Evolutionary conservation across 163 green algal species (phyloP).

Genomic region (Scenedesmus sp.): DNA sequence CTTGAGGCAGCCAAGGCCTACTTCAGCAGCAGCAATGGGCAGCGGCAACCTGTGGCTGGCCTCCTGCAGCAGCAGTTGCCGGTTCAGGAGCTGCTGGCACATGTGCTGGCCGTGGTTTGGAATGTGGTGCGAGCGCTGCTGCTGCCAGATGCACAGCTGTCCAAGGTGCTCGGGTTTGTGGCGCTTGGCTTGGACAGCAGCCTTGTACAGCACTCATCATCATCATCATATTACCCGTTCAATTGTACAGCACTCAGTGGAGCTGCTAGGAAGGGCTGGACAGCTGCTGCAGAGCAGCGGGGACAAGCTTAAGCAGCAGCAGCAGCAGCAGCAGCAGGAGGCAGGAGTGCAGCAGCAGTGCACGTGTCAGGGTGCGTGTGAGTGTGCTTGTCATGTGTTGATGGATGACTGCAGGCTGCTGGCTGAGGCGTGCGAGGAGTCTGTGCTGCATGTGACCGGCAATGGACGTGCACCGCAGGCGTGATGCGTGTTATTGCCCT

Average conservation of each 20-base stretch:
- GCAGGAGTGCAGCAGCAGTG: background rate
- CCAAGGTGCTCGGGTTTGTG: background rate
- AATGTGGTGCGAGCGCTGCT: background rate
- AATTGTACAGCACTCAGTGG: background rate
- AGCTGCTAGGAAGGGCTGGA: background rate
- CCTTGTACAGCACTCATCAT: no score
- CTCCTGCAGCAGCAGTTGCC: background rate
- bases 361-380: background rate
- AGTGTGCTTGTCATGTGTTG: background rate
- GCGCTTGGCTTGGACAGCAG: background rate
- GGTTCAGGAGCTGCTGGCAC: no score
- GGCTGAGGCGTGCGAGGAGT: background rate
- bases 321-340: background rate
- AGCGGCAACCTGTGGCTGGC: background rate
- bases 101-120: background rate
- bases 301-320: background rate
- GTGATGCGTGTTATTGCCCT: no score
- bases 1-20: background rate
- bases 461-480: background rate
- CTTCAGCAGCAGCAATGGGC: background rate
- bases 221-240: no score
- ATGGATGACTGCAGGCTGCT: background rate
- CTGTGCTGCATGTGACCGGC: background rate
- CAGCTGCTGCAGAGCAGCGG: background rate
- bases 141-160: background rate